These are phyloP conservation scores for Cinnamomum chago DNA, from an alignment of 164 flowering plant genomes.

Conservation along the genomic window DNA sequence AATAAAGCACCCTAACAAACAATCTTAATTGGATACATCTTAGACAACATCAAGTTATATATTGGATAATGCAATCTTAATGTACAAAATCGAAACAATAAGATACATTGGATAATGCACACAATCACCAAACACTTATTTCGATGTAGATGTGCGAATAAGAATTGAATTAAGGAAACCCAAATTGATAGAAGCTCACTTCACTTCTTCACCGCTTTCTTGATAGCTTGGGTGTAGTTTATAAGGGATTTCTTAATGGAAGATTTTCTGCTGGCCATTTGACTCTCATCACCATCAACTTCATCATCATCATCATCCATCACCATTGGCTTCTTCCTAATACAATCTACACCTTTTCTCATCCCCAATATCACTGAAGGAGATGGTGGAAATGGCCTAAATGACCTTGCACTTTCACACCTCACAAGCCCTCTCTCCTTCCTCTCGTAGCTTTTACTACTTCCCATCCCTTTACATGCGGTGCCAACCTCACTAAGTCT, in stretches of 20 bases:
- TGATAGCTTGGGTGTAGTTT: constrained; percentile 32
- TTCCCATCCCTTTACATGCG: constrained; percentile 17
- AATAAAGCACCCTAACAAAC: too few species aligned
- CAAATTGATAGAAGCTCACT: neutral
- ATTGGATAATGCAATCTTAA: constrained; percentile 4
- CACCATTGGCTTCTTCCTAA: constrained; percentile 63
- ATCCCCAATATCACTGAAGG: constrained; percentile 51
- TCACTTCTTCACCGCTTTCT: constrained; percentile 37
- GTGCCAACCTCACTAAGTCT: constrained; percentile 9
- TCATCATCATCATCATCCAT: constrained; percentile 35
- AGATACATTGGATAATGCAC: too few species aligned
- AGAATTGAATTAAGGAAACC: neutral
- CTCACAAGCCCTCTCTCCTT: constrained; percentile 44
- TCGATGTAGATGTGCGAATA: neutral
- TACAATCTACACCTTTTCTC: constrained; percentile 65
- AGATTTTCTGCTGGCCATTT: constrained; percentile 24
- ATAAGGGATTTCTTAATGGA: constrained; percentile 60
- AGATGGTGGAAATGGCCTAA: constrained; percentile 59
- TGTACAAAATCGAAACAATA: too few species aligned
- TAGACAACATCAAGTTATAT: neutral
- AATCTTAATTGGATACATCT: too few species aligned
- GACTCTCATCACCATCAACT: constrained; percentile 17
- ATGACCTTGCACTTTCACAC: constrained; percentile 65
- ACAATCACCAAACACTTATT: neutral
- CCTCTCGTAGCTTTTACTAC: constrained; percentile 40